Evolutionary conservation across 257 asterid genomes (phyloP).

Genomic region (Jacaranda mimosifolia): DNA sequence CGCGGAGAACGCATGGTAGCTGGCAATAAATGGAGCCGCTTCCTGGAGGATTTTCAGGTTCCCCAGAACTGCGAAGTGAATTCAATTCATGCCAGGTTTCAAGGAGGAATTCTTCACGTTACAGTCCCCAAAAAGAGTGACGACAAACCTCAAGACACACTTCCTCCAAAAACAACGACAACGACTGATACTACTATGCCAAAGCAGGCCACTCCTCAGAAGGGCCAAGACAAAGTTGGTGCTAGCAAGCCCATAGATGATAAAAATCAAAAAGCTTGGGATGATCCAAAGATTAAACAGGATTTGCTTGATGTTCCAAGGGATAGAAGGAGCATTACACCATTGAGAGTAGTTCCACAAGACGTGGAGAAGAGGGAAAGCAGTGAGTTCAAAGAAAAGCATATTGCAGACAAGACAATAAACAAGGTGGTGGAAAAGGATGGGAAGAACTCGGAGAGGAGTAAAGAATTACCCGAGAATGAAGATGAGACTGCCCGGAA

Average conservation of each 20-base stretch:
- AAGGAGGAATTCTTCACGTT: conserved; percentile 59
- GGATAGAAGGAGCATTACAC: too few species aligned
- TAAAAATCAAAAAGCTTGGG: background rate
- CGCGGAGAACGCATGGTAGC: conserved; percentile 62
- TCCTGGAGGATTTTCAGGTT: conserved; percentile 62
- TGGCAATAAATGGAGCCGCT: conserved; percentile 73
- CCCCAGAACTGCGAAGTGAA: conserved; percentile 55
- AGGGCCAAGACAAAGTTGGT: conserved; percentile 17
- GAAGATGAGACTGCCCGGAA: conserved; percentile 6
- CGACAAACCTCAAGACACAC: conserved; percentile 28
- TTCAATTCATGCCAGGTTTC: conserved; percentile 59
- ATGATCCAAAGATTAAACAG: too few species aligned
- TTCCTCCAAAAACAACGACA: conserved; percentile 27
- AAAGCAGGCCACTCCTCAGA: conserved; percentile 23
- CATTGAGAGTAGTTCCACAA: too few species aligned
- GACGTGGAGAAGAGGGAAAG: background rate
- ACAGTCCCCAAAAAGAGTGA: conserved; percentile 53
- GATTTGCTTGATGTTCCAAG: background rate
- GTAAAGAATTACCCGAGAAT: conserved; percentile 9
- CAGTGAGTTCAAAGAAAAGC: background rate
- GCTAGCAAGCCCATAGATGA: conserved; percentile 20
- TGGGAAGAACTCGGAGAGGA: conserved; percentile 20
- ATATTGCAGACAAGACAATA: background rate
- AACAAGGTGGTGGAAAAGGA: conserved; percentile 18
- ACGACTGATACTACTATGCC: background rate